A percentile compares a stretch with the other conserved stretches of the same genome.
These are phyloP conservation scores for Diaporthe nobilis DNA, from an alignment of 2,329 filamentous ascomycete genomes.

Conservation along the genomic window DNA sequence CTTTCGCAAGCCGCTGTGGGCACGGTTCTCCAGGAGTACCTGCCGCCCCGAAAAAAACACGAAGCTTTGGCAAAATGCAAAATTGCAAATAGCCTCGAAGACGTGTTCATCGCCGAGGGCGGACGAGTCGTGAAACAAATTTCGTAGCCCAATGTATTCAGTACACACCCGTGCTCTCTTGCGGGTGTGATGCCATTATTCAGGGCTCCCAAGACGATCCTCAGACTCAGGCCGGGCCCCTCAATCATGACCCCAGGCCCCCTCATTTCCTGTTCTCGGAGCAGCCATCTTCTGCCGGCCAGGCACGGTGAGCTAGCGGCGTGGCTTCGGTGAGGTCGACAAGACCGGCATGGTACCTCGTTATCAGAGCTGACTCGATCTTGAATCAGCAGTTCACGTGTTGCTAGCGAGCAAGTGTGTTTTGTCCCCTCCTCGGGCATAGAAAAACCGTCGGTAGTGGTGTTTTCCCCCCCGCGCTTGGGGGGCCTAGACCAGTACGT, in stretches of 20 bases:
- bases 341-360: constrained; percentile 23
- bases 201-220: constrained; percentile 6
- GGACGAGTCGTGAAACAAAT: constrained; percentile 20
- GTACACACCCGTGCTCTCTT: neutral
- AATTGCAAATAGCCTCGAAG: constrained; percentile 21
- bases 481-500: constrained; percentile 27
- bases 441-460: neutral
- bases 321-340: constrained; percentile 29
- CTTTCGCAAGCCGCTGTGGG: constrained; percentile 10
- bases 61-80: constrained; percentile 9
- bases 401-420: neutral
- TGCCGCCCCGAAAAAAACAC: neutral
- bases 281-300: neutral
- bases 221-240: constrained; percentile 11
- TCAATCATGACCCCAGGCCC: neutral
- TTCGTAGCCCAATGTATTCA: neutral
- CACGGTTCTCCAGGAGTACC: neutral
- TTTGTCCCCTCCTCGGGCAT: neutral
- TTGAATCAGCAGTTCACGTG: neutral
- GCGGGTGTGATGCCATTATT: neutral
- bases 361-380: constrained; percentile 23
- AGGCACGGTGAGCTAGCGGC: constrained; percentile 22
- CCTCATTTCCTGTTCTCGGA: constrained; percentile 22
- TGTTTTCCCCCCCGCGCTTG: neutral
- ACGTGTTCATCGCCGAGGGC: constrained; percentile 18